These are phyloP conservation scores for Fusarium newnesense DNA, from an alignment of 2,329 filamentous ascomycete species.

Conservation along the genomic window DNA sequence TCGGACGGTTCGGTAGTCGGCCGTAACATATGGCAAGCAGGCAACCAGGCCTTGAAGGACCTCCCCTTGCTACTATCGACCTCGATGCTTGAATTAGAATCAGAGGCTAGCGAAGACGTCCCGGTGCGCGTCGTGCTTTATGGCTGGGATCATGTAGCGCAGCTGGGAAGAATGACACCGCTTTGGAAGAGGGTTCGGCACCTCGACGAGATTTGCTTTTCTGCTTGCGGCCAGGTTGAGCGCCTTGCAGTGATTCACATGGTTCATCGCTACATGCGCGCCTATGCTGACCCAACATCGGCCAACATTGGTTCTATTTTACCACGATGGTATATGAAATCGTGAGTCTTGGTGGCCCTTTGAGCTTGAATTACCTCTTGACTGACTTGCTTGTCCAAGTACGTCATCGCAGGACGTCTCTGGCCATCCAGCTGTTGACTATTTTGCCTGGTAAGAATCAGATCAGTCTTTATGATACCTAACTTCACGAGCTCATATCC, in stretches of 20 bases:
- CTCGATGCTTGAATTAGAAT: not conserved
- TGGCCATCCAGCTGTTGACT: not conserved
- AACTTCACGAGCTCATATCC: not conserved
- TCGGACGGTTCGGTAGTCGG: not conserved
- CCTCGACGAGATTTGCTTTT: not conserved
- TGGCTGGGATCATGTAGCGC: not conserved
- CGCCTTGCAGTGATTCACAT: not conserved
- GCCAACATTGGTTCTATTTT: not conserved
- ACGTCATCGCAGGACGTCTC: not conserved
- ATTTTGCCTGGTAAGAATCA: not conserved
- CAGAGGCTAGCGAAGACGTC: not conserved
- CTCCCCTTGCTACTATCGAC: not conserved
- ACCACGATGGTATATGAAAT: not conserved
- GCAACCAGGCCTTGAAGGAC: not conserved
- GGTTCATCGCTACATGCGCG: not conserved
- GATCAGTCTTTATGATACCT: accelerated
- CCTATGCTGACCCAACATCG: not conserved
- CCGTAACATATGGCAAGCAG: not conserved
- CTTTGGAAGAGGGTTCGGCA: not conserved
- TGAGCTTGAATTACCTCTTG: too few relatives aligned
- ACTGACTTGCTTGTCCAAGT: not conserved
- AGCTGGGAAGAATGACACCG: not conserved
- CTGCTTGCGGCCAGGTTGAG: not conserved
- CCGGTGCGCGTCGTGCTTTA: not conserved
- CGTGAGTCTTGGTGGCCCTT: not conserved